Percentiles rank a stretch among this genome's conserved stretches.
Conservation (phyloP, 495 filamentous ascomycete genomes). For the Alectoria sarmentosa region DNA sequence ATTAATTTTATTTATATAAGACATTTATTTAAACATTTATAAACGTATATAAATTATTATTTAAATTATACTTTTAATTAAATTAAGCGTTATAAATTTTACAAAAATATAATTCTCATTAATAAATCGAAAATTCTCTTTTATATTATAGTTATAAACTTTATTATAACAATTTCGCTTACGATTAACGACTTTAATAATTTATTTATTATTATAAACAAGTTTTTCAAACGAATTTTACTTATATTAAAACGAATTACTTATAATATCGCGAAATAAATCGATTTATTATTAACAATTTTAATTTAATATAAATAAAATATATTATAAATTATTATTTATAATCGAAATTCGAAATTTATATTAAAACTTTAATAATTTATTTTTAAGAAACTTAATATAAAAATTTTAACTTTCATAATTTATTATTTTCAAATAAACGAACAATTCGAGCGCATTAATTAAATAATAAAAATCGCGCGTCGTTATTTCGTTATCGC, state of each 20-base stretch:
- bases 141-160: slow-evolving; percentile 11
- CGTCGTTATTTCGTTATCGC: not conserved
- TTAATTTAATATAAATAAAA: slow-evolving; percentile 8
- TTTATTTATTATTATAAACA: slow-evolving; percentile 9
- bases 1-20: not conserved
- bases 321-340: not conserved
- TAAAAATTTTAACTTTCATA: not conserved
- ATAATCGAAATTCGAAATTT: slow-evolving; percentile 3
- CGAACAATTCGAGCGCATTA: not conserved
- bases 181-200: not conserved
- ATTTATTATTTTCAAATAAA: not conserved
- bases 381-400: not conserved
- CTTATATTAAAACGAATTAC: not conserved
- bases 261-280: not conserved
- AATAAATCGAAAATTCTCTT: not conserved
- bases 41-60: slow-evolving; percentile 6
- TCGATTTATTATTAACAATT: not conserved
- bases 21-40: not conserved
- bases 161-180: not conserved
- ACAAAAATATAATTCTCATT: not conserved
- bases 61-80: slow-evolving; percentile 6
- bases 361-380: not conserved
- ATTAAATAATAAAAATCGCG: not conserved
- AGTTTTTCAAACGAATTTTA: not conserved
- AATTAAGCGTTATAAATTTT: not conserved